These are phyloP conservation scores for Eutrema japonicum DNA, from an alignment of 345 rosid species.

Conservation along the genomic window DNA sequence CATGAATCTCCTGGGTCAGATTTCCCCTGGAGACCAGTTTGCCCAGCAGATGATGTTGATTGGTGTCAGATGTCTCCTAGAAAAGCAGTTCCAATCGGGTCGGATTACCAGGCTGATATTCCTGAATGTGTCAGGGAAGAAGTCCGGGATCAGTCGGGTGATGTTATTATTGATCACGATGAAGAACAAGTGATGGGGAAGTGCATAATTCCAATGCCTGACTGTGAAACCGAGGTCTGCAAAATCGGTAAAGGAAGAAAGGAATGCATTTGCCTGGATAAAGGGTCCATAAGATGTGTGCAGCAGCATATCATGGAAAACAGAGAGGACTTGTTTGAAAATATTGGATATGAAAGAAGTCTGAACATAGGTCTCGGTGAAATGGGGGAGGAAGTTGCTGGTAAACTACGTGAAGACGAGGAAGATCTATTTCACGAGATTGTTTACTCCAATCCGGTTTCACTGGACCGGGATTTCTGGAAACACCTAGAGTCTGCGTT, in stretches of 20 bases:
- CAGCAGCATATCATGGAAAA: conserved; percentile 67
- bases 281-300: conserved; percentile 68
- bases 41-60: conserved; percentile 42
- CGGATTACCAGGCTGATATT: conserved; percentile 60
- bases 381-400: conserved; percentile 80
- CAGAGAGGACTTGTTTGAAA: conserved; percentile 54
- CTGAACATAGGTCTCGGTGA: conserved; percentile 60
- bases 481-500: conserved; percentile 58
- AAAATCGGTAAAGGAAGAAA: conserved; percentile 49
- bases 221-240: conserved; percentile 33
- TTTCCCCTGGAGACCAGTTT: conserved; percentile 43
- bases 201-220: conserved; percentile 57
- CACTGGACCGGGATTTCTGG: conserved; percentile 71
- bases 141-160: conserved; percentile 20
- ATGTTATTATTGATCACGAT: conserved; percentile 17
- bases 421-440: conserved; percentile 62
- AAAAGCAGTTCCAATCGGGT: conserved; percentile 59
- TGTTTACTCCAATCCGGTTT: conserved; percentile 64
- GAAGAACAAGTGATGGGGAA: conserved; percentile 52
- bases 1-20: conserved; percentile 48
- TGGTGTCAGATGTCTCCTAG: conserved; percentile 45
- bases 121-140: conserved; percentile 51
- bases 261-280: conserved; percentile 62
- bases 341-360: conserved; percentile 64
- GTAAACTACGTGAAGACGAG: conserved; percentile 65